Conservation (phyloP, 2,329 filamentous ascomycete species). For the Gaeumannomyces tritici region DNA sequence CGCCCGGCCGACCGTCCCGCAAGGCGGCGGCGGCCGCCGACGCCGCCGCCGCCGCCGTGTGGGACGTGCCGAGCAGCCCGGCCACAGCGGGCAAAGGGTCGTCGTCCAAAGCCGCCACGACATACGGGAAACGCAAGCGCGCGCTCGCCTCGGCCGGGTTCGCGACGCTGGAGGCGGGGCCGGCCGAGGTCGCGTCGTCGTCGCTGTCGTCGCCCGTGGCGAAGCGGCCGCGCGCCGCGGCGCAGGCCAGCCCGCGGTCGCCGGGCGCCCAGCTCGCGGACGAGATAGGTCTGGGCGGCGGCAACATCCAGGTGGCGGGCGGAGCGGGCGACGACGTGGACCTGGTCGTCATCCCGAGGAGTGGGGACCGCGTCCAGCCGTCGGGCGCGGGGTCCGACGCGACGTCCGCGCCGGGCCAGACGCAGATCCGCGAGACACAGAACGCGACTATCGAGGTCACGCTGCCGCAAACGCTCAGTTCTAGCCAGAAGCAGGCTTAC, state of each 20-base stretch:
- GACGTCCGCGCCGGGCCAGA: conserved; percentile 1
- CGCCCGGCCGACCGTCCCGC: conserved; percentile 16
- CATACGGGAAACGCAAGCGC: conserved; percentile 12
- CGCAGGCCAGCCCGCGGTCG: background rate
- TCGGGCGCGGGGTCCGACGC: background rate
- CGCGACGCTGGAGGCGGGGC: background rate
- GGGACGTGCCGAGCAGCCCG: conserved; percentile 36
- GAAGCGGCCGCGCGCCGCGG: background rate
- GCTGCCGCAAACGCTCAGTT: conserved; percentile 24
- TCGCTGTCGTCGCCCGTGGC: background rate
- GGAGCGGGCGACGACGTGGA: conserved; percentile 12
- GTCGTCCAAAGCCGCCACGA: background rate
- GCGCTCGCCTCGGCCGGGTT: background rate
- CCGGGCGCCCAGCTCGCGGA: conserved; percentile 2
- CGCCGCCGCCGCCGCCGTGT: conserved; percentile 21
- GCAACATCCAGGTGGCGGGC: conserved; percentile 3
- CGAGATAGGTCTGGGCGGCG: conserved; percentile 1
- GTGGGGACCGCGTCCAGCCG: conserved; percentile 4
- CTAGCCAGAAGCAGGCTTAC: conserved; percentile 28
- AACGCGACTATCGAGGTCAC: conserved; percentile 10
- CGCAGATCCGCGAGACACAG: conserved; percentile 9
- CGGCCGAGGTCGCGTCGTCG: background rate
- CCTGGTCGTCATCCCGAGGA: conserved; percentile 11
- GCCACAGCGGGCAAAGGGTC: background rate
- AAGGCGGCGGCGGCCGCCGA: conserved; percentile 15